Base-by-base conservation (phyloP, 352 stramenopile genomes). In the Phytophthora pseudosyringae region DNA sequence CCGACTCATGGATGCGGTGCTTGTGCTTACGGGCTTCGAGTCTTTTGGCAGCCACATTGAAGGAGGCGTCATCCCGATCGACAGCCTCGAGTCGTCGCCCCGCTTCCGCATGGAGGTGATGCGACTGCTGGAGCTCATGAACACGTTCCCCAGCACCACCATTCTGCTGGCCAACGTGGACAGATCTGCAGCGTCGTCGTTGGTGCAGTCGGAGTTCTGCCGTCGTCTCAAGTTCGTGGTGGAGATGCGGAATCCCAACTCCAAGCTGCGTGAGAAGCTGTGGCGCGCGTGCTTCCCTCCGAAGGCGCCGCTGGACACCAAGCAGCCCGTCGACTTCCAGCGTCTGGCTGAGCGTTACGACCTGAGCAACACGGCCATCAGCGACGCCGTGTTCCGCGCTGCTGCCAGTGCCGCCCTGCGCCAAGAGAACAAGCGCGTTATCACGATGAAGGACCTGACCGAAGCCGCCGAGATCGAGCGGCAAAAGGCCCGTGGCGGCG, bases 1-100 rank as follows among this genome's bases (percentile, higher is more conserved):
- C 21, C 75, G 86, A 8, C 75, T 97, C 39, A 94, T 94, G 81
- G 89, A 96, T 61, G 81, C 88, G 0, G 86, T 97, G 36, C 73
- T 95, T 2, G 84, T 95, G 32, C 76, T 97, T 28, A 88, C 91
- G 25, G 89, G 88, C 33, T 96, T 97, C 44, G 89, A 97, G 71
- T 86, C 87, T 29, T 94, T 97, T 61, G 89, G 82, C 40, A 89
- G 80, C 57, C 76, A 91, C 51, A 68, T 92, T 31, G 86, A 93
- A 66, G 63, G 73, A 25, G 79, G 76, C 28, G 69, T 77, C 29
- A 81, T 73, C n/a, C 59, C 76, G 11, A 36, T 85, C 1, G 79
- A 89, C 18, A 76, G 71, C 16, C 80, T 91, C 53, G 86, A 94
- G 46, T 64, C 71, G 2, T 90, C 81, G 36, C 86, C 86, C 31